Conservation (phyloP, 179 eudicot species). For the Carnegiea gigantea region DNA sequence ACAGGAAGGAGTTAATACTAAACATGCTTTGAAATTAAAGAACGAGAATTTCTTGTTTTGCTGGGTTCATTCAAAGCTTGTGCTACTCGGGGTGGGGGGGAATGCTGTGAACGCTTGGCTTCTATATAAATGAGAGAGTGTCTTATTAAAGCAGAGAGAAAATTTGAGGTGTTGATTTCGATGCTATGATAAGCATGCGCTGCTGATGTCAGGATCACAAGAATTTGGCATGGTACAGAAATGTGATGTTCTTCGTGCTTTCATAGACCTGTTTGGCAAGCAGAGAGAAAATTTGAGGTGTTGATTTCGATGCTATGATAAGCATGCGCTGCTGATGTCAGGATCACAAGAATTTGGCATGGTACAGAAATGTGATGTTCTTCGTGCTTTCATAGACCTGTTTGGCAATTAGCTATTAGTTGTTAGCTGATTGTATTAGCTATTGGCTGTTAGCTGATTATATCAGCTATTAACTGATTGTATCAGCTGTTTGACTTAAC, state of each 20-base stretch:
- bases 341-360: constrained; percentile 16
- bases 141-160: not conserved
- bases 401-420: no score
- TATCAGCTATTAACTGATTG: no score
- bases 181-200: not conserved
- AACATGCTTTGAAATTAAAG: not conserved
- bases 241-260: not conserved
- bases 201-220: not conserved
- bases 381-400: no score
- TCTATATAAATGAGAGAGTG: not conserved
- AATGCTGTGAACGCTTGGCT: constrained; percentile 8
- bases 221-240: constrained; percentile 8
- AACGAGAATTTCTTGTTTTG: not conserved
- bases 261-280: not conserved
- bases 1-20: no score
- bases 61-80: constrained; percentile 20
- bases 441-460: no score
- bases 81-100: constrained; percentile 5
- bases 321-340: not conserved
- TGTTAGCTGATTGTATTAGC: no score
- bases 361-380: not conserved
- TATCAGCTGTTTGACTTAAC: no score
- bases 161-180: not conserved
- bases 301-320: not conserved
- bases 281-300: not conserved